phyloP scores from a whole-genome alignment of 169 alveolate genomes.

The Plasmodium gallinaceum region DNA sequence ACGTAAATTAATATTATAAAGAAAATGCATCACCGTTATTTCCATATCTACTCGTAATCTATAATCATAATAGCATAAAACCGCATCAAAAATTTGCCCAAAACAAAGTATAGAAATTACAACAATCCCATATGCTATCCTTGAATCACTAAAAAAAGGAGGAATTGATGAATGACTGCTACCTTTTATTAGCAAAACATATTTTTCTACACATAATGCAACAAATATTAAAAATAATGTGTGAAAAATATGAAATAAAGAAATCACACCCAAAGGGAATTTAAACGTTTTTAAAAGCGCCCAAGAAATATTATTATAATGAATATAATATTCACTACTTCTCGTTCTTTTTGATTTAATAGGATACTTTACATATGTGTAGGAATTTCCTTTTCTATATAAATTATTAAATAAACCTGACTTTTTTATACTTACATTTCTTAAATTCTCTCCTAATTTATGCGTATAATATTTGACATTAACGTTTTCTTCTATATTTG shows the following conservation, averaged over 20 bases:
- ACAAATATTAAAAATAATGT: conserved; percentile 23
- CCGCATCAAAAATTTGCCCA: conserved; percentile 25
- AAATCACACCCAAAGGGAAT: not conserved
- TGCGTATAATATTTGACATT: conserved; percentile 15
- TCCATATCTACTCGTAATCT: conserved; percentile 29
- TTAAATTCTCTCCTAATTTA: conserved; percentile 11
- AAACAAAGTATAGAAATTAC: conserved; percentile 10
- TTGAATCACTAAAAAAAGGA: not conserved
- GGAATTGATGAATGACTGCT: not conserved
- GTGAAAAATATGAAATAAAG: conserved; percentile 20
- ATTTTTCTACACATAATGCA: conserved; percentile 40
- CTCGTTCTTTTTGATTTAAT: not conserved
- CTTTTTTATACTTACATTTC: not conserved
- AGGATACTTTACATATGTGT: not conserved
- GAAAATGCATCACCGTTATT: conserved; percentile 27
- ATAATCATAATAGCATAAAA: not conserved
- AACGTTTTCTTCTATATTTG: conserved; percentile 21
- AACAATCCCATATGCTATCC: not conserved
- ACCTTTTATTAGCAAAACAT: conserved; percentile 25
- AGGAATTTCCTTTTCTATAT: not conserved
- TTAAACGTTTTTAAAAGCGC: conserved; percentile 30
- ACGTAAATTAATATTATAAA: conserved; percentile 36
- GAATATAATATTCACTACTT: conserved; percentile 4
- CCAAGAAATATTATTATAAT: conserved; percentile 9
- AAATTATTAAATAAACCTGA: not conserved